Evolutionary conservation across 78 protist species (phyloP), one percentile per base, ranked within the genome.

Genomic region (Polysphondylium violaceum): DNA sequence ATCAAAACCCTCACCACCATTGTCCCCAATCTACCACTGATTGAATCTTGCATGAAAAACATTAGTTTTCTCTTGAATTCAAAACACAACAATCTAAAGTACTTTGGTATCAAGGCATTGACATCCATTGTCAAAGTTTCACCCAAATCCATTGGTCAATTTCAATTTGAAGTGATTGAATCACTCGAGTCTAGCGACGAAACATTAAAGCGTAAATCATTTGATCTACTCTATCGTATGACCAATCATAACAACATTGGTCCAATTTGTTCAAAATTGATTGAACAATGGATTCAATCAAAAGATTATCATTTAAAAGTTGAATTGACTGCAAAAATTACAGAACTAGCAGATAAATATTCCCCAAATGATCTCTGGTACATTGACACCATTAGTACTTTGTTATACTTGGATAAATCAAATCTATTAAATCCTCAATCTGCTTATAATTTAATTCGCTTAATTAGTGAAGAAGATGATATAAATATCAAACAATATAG

Each of bases 161-260:
- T 97, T 77, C 98, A 97, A 85, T 17, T 94, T 64, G 89, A 83
- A 11, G 98, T 98, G 36, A 89, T 98, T 31, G 98, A 96, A 27
- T 96, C 98, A 68, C 86, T 98, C 11, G 99, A 98, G 36, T 96
- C 95, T 50, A 44, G 41, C 17, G 99, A 96, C 81, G 97, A 86
- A 38, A 92, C 98, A 8, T 58, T 97, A 17, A 74, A 86, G 60
- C 16, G 96, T 27, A 81, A 92, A 73, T 94, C 97, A 51, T 86
- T 98, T 29, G 98, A 94, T 72, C 77, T 98, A 51, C 96, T 98
- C 61, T 95, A 53, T 87, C 33, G 76, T 31, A 97, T 98, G 97
- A 92, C 96, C 47, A 97, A 96, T 94, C 63, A 85, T 1, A 12
- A 44, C 76, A 96, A 96, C 86, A 95, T 96, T 35, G 86, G 36